phyloP scores from a whole-genome alignment of 768 basidiomycete genomes.

The Lactifluus pinguis region DNA sequence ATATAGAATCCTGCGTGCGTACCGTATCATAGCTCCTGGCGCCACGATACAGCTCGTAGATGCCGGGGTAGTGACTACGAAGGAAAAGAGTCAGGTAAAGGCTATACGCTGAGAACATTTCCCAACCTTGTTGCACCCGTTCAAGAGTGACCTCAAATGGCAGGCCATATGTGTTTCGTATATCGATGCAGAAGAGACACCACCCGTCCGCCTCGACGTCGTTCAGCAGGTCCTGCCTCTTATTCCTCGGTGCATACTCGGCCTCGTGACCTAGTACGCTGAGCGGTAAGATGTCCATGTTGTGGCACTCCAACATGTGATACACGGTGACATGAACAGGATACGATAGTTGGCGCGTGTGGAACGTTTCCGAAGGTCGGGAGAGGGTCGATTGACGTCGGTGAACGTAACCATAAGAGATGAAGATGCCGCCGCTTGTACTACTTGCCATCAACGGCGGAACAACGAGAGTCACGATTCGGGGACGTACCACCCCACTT shows the following conservation, averaged over 20 bases:
- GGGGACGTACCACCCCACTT: constrained; percentile 75
- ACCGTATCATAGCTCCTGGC: constrained; percentile 83
- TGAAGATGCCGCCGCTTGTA: constrained; percentile 65
- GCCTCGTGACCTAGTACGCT: constrained; percentile 24
- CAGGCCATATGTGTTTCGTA: constrained; percentile 85
- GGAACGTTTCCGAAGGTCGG: constrained; percentile 47
- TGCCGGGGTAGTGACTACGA: constrained; percentile 32
- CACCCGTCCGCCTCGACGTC: constrained; percentile 50
- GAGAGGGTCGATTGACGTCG: constrained; percentile 30
- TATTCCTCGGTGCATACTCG: constrained; percentile 12
- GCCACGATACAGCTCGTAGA: constrained; percentile 57
- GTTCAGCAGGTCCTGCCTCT: constrained; percentile 28
- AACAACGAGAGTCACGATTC: neutral
- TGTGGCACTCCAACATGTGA: constrained; percentile 83
- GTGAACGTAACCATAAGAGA: constrained; percentile 72
- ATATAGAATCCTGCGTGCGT: constrained; percentile 25
- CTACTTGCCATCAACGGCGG: constrained; percentile 31
- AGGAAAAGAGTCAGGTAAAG: neutral
- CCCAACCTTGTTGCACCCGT: constrained; percentile 50
- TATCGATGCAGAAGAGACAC: constrained; percentile 84
- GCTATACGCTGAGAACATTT: neutral
- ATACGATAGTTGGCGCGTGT: constrained; percentile 80
- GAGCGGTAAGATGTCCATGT: constrained; percentile 74
- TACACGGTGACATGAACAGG: constrained; percentile 92
- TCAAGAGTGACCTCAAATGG: constrained; percentile 86